phyloP scores from a whole-genome alignment of 371 early-diverging fungal genomes.

The Parasitella parasitica region DNA sequence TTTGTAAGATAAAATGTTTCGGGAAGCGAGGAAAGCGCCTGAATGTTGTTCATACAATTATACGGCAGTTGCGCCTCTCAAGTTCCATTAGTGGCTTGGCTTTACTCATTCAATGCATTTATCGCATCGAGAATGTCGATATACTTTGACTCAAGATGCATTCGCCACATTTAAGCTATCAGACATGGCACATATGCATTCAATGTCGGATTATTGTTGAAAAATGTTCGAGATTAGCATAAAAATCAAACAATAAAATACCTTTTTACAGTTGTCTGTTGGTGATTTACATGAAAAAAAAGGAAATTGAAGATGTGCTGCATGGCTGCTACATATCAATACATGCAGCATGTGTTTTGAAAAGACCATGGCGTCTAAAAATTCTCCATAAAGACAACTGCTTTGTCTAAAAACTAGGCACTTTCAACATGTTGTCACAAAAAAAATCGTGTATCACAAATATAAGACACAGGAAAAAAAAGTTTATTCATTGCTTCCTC shows the following conservation, averaged over 20 bases:
- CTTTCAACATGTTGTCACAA: neutral
- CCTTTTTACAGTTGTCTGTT: too few relatives aligned
- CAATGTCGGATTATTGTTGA: too few relatives aligned
- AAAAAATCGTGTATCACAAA: neutral
- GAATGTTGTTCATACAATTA: too few relatives aligned
- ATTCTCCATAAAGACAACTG: neutral
- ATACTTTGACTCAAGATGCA: neutral
- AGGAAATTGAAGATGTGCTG: too few relatives aligned
- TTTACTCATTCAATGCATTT: neutral
- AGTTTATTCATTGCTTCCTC: neutral
- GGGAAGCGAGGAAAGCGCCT: neutral
- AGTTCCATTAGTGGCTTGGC: neutral
- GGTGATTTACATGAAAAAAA: too few relatives aligned
- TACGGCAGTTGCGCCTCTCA: neutral
- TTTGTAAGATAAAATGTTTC: neutral
- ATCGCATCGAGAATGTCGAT: neutral
- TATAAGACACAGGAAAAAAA: neutral
- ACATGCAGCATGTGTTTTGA: too few relatives aligned
- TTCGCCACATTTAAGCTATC: too few relatives aligned
- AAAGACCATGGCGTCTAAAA: neutral
- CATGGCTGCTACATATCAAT: too few relatives aligned
- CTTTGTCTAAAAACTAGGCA: neutral
- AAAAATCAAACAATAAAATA: too few relatives aligned
- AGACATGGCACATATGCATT: too few relatives aligned
- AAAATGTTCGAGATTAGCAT: too few relatives aligned